Conservation (phyloP, 306 rosid species). For the Medicago arabica region DNA sequence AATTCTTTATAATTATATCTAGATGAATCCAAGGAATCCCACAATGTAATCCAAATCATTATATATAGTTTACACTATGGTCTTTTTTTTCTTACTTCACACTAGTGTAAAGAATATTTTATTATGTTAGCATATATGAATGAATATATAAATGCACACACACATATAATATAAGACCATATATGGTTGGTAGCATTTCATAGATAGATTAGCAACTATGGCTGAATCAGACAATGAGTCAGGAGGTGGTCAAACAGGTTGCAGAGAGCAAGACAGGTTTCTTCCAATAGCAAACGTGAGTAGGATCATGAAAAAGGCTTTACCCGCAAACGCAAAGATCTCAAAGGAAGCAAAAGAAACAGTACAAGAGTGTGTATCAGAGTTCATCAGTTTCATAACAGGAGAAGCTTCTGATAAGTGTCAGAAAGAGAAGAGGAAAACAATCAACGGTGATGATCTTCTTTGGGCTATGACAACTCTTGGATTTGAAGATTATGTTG, state of each 20-base stretch:
- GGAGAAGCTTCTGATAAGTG: slow-evolving; percentile 70
- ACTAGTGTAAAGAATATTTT: background rate
- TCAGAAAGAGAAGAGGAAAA: slow-evolving; percentile 62
- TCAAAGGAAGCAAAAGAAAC: slow-evolving; percentile 68
- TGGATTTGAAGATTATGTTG: slow-evolving; percentile 65
- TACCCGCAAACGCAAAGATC: slow-evolving; percentile 68
- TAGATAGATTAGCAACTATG: slow-evolving; percentile 27
- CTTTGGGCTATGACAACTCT: slow-evolving; percentile 70
- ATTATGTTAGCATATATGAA: background rate
- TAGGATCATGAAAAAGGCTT: slow-evolving; percentile 66
- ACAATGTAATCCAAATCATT: slow-evolving; percentile 28
- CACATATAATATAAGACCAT: background rate
- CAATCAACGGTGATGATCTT: slow-evolving; percentile 70
- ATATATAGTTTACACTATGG: slow-evolving; percentile 9
- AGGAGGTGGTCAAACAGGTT: slow-evolving; percentile 55
- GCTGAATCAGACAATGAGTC: slow-evolving; percentile 68
- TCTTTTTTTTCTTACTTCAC: background rate
- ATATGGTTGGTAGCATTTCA: slow-evolving; percentile 9
- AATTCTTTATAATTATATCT: background rate
- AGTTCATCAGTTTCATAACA: slow-evolving; percentile 68
- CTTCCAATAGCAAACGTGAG: slow-evolving; percentile 71
- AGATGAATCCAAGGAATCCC: slow-evolving; percentile 26
- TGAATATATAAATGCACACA: background rate
- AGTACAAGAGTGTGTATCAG: slow-evolving; percentile 67
- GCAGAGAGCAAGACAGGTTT: slow-evolving; percentile 63